Evolutionary conservation across 495 filamentous ascomycete genomes (phyloP).

Genomic region (Aeminium ludgeri): DNA sequence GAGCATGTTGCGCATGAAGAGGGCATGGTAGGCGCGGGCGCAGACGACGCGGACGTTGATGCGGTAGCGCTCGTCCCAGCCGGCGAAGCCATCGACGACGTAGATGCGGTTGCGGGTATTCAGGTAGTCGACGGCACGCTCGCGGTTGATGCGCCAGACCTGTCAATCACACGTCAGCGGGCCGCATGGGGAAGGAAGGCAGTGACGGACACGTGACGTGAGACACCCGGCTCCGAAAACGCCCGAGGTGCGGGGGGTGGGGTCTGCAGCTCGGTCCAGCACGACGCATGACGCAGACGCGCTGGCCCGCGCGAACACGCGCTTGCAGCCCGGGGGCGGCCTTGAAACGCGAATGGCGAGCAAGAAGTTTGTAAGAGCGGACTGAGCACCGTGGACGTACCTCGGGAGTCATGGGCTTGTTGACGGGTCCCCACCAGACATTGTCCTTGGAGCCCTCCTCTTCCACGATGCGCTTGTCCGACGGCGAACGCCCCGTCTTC

Average conservation of each 20-base stretch:
- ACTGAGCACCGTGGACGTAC: constrained; percentile 40
- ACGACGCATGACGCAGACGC: too few species aligned
- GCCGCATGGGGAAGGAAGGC: not conserved
- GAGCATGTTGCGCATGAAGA: constrained; percentile 99
- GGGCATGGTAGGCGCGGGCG: constrained; percentile 94
- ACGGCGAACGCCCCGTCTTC: constrained; percentile 92
- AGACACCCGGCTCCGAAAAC: constrained; percentile 2
- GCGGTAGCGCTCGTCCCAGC: constrained; percentile 96
- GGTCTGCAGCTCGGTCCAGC: too few species aligned
- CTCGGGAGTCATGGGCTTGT: constrained; percentile 96
- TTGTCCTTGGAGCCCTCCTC: constrained; percentile 78
- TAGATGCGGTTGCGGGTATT: constrained; percentile 99
- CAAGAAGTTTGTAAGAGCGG: not conserved
- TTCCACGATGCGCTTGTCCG: constrained; percentile 93
- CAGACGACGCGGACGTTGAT: constrained; percentile 97
- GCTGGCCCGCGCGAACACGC: too few species aligned
- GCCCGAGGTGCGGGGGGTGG: not conserved
- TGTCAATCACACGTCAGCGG: constrained; percentile 27
- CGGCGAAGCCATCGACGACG: constrained; percentile 90
- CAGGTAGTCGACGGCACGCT: constrained; percentile 95
- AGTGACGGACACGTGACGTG: not conserved
- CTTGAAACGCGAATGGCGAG: not conserved
- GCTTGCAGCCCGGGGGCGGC: too few species aligned
- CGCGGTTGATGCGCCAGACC: constrained; percentile 99
- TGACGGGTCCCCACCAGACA: constrained; percentile 96